Conservation (phyloP, 345 rosid species). For the Eucalyptus lansdowneana region DNA sequence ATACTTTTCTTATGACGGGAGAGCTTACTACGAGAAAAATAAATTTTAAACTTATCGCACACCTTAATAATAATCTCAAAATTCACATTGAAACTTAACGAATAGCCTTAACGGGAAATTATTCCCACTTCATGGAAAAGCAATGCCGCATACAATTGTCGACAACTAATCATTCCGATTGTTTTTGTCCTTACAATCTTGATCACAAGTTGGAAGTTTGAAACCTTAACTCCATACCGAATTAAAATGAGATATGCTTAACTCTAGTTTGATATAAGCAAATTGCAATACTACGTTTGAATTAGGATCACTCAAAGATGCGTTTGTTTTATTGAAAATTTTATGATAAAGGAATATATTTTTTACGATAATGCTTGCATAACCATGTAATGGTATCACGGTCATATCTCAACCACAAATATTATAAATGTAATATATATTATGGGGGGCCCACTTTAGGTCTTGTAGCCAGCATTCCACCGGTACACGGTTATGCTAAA, state of each 20-base stretch:
- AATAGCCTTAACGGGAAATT: background rate
- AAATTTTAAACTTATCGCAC: background rate
- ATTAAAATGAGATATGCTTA: background rate
- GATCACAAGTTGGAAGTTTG: no score
- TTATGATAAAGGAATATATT: no score
- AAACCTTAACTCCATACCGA: no score
- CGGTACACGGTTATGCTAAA: no score
- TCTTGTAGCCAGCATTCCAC: no score
- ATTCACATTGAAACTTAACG: rapidly evolving
- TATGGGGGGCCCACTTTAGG: no score
- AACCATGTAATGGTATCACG: background rate
- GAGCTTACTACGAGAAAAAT: rapidly evolving
- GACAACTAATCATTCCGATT: no score
- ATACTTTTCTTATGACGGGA: background rate
- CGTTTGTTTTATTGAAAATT: background rate
- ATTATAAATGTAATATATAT: rapidly evolving
- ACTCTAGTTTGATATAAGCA: background rate
- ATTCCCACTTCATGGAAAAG: background rate
- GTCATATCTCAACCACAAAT: background rate
- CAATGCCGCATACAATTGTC: no score
- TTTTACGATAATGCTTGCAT: background rate
- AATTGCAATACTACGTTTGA: background rate
- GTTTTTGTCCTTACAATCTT: no score
- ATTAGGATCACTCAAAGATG: rapidly evolving
- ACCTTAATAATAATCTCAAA: background rate